phyloP scores from a whole-genome alignment of 106 monocot genomes.

The Gastrodia elata region DNA sequence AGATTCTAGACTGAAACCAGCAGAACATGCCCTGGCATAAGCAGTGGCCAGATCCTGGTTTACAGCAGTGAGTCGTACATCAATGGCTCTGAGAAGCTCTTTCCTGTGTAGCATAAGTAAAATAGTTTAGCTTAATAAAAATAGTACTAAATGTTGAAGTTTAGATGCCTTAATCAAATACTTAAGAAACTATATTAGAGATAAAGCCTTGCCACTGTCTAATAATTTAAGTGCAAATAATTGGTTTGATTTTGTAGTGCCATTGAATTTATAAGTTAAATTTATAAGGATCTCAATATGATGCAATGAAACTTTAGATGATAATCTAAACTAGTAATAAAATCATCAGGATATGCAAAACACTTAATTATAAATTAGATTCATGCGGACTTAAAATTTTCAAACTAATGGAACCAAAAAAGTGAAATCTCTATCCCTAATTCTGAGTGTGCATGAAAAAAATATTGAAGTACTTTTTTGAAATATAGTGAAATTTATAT shows the following conservation, averaged over 20 bases:
- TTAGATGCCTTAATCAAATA: neutral
- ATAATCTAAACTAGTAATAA: neutral
- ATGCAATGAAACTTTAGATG: neutral
- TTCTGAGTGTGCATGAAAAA: neutral
- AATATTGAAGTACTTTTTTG: neutral
- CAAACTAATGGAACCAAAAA: neutral
- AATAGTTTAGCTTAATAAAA: neutral
- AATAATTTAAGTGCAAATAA: neutral
- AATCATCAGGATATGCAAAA: neutral
- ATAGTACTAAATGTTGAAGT: neutral
- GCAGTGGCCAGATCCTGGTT: conserved; percentile 75
- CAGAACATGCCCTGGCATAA: conserved; percentile 74
- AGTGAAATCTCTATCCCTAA: neutral
- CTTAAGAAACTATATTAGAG: neutral
- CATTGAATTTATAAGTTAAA: neutral
- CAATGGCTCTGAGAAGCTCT: conserved; percentile 88
- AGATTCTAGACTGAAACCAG: conserved; percentile 72
- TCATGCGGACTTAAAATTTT: neutral
- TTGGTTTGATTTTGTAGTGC: neutral
- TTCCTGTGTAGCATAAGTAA: conserved; percentile 43
- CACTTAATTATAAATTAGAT: neutral
- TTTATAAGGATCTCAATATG: neutral
- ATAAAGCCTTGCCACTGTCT: neutral
- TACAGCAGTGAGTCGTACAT: conserved; percentile 66
- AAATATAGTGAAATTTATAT: neutral